Evolutionary conservation across 129 eudicot genomes (phyloP).

Genomic region (Flaveria bidentis): DNA sequence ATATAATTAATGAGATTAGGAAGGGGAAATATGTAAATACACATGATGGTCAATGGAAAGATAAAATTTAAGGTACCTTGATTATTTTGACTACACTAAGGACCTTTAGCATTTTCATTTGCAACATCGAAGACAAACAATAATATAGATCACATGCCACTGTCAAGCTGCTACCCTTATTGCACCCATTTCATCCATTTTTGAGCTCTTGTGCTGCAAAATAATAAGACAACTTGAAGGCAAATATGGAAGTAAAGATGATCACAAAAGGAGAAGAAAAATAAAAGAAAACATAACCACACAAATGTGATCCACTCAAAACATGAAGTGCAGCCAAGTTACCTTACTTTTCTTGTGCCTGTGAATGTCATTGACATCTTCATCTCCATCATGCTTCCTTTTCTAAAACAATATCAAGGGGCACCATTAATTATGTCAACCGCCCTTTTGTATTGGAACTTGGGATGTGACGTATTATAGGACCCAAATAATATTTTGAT

Average conservation of each 20-base stretch:
- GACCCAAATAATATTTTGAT: neutral
- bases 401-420: constrained; percentile 42
- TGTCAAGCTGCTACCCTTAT: constrained; percentile 80
- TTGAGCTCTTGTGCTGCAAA: constrained; percentile 88
- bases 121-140: constrained; percentile 40
- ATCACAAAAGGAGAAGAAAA: neutral
- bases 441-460: neutral
- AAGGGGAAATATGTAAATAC: too few species aligned
- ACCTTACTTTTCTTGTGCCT: constrained; percentile 87
- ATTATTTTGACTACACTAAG: constrained; percentile 40
- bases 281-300: neutral
- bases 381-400: constrained; percentile 80
- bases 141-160: constrained; percentile 33
- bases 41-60: neutral
- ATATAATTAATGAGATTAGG: too few species aligned
- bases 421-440: constrained; percentile 19
- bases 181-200: constrained; percentile 86
- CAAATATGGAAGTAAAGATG: neutral
- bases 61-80: constrained; percentile 38
- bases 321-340: constrained; percentile 29
- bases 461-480: neutral
- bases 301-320: constrained; percentile 11
- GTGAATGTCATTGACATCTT: constrained; percentile 57
- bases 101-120: constrained; percentile 49
- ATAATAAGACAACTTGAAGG: constrained; percentile 3